Base-by-base conservation (phyloP, 176 grass and related monocot species). In the Eragrostis curvula region DNA sequence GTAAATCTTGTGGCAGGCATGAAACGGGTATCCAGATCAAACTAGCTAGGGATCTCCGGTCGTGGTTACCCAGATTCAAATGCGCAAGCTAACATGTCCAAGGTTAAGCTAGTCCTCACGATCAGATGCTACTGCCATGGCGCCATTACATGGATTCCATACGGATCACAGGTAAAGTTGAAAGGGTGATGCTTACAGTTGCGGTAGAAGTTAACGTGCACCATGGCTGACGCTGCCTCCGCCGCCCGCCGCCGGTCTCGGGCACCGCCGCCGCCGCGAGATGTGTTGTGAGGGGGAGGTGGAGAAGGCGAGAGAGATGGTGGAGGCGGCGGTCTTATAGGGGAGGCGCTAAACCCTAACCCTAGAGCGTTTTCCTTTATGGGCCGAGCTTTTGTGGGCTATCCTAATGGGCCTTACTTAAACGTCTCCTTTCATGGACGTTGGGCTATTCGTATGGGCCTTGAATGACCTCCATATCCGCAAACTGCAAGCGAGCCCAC, bases 131-230 rank as follows among this genome's bases (percentile, higher is more conserved):
- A 13, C 52, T 58, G 23, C 21, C 17, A 64, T 13, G 25, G 2
- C 16, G 12, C 6, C 5, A 6, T 17, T n/a, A n/a, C n/a, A n/a
- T n/a, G 28, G 41, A 8, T 25, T 7, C 18, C 64, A 68, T 68
- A 46, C 36, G 11, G 36, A 67, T 32, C 48, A 57, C 21, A 6
- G n/a, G 40, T 23, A 28, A 28, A 21, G 67, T 8, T 12, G 23
- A 5, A 30, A 0, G 1, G 11, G 3, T 3, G 7, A 70, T 3
- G 40, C 86, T 94, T 84, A 94, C 89, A 91, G 84, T 91, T 94
- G 83, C 83, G 89, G 70, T 94, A 94, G 89, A 94, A 94, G 65
- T 14, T 89, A 28, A 91, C 92, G 76, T 94, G 92, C 71, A 89
- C 92, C 92, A 94, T 94, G 79, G 64, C 79, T 67, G 77, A 36